A percentile compares a stretch with the other conserved stretches of the same genome.
These are phyloP conservation scores for Neoboletus brunneissimus DNA, from an alignment of 768 basidiomycete genomes.

Conservation along the genomic window DNA sequence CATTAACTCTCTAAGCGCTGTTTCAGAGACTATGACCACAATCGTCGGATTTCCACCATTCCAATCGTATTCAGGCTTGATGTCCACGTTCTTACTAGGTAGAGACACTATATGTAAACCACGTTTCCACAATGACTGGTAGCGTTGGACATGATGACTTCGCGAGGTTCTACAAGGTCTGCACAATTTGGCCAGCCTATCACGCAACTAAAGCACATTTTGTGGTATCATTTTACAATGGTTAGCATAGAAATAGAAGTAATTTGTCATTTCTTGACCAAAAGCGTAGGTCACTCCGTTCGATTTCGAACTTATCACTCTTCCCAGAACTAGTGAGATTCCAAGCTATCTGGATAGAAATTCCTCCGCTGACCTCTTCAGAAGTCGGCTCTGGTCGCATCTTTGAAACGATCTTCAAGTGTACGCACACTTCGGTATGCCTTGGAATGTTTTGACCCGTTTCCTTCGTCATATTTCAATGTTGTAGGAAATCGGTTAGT, in stretches of 20 bases:
- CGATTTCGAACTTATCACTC: conserved; percentile 38
- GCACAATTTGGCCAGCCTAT: not conserved
- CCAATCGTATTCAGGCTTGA: not conserved
- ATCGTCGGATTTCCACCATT: conserved; percentile 29
- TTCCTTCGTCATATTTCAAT: not conserved
- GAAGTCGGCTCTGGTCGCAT: conserved; percentile 42
- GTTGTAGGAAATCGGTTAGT: conserved; percentile 42
- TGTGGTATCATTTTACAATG: conserved; percentile 39
- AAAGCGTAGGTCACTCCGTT: conserved; percentile 37
- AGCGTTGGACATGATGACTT: conserved; percentile 42
- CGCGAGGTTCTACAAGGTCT: conserved; percentile 45
- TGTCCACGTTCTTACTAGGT: conserved; percentile 30
- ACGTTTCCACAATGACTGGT: conserved; percentile 46
- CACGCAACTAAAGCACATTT: not conserved
- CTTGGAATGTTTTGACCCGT: not conserved
- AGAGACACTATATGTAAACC: conserved; percentile 40
- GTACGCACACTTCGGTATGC: conserved; percentile 38
- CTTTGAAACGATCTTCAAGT: conserved; percentile 47
- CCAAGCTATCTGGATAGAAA: not conserved
- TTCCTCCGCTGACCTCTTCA: not conserved
- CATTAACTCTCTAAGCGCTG: not conserved
- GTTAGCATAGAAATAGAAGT: conserved; percentile 14
- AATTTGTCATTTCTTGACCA: not conserved
- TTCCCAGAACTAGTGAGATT: conserved; percentile 40
- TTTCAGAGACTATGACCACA: conserved; percentile 41